These are phyloP conservation scores for Fusarium sp. DNA, from an alignment of 2,329 filamentous ascomycete genomes.

Conservation along the genomic window DNA sequence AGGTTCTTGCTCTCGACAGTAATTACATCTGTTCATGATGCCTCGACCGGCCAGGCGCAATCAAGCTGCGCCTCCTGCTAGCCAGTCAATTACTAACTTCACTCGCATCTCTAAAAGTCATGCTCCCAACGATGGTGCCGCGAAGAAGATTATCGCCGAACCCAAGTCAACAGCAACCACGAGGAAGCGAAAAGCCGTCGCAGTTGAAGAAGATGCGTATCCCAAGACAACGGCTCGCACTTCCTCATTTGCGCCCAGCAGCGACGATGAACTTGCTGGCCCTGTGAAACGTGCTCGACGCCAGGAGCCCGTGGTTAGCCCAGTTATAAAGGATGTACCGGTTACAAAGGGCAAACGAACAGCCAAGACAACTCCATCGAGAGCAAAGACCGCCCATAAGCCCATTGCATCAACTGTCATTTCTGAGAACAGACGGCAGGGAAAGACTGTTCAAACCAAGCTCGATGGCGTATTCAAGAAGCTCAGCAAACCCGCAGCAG, in stretches of 20 bases:
- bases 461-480: constrained; percentile 61
- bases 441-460: constrained; percentile 53
- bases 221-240: constrained; percentile 48
- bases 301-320: constrained; percentile 39
- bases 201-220: constrained; percentile 48
- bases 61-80: constrained; percentile 37
- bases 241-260: constrained; percentile 55
- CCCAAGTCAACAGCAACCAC: constrained; percentile 38
- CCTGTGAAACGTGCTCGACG: constrained; percentile 50
- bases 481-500: constrained; percentile 41
- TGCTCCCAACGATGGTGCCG: constrained; percentile 44
- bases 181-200: constrained; percentile 59
- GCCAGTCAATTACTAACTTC: constrained; percentile 61
- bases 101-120: constrained; percentile 64
- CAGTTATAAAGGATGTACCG: constrained; percentile 15
- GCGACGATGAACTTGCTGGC: constrained; percentile 50
- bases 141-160: constrained; percentile 56
- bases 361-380: constrained; percentile 51
- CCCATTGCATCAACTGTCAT: constrained; percentile 53
- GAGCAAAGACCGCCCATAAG: constrained; percentile 51
- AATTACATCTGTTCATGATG: constrained; percentile 30
- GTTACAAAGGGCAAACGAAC: constrained; percentile 52
- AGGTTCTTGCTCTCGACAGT: constrained; percentile 6
- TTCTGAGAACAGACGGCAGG: constrained; percentile 50
- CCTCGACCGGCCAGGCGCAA: constrained; percentile 50